Conservation (phyloP, 306 rosid genomes). For the Urtica urens region DNA sequence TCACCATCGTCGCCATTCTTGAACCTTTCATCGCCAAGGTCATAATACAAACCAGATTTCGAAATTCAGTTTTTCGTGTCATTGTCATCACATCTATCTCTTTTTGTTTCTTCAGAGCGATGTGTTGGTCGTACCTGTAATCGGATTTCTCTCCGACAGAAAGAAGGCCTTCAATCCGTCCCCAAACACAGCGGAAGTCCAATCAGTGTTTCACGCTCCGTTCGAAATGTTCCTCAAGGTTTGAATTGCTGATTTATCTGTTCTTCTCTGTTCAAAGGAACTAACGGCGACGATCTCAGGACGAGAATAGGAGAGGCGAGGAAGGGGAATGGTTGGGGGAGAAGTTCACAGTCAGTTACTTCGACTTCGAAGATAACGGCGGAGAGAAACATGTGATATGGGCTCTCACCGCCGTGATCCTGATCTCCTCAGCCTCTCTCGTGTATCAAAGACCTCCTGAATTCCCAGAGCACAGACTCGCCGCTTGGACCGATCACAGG, state of each 20-base stretch:
- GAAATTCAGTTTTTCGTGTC: neutral
- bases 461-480: conserved; percentile 55
- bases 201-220: conserved; percentile 67
- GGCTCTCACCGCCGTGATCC: conserved; percentile 82
- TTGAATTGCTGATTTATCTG: neutral
- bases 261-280: neutral
- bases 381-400: conserved; percentile 56
- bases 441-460: conserved; percentile 48
- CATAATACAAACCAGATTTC: neutral
- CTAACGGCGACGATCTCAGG: conserved; percentile 28
- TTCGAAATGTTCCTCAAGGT: conserved; percentile 92
- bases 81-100: conserved; percentile 5
- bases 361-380: conserved; percentile 36
- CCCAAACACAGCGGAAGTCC: conserved; percentile 64
- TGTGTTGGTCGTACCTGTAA: conserved; percentile 56
- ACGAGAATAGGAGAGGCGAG: conserved; percentile 64
- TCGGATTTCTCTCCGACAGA: conserved; percentile 49
- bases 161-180: conserved; percentile 58
- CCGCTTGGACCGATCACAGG: conserved; percentile 50
- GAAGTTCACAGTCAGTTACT: conserved; percentile 44
- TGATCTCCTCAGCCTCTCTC: conserved; percentile 57
- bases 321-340: conserved; percentile 63
- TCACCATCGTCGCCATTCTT: conserved; percentile 41
- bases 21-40: conserved; percentile 50
- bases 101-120: conserved; percentile 33